Conservation (phyloP, 2,329 filamentous ascomycete genomes). For the Pseudopithomyces maydicus region DNA sequence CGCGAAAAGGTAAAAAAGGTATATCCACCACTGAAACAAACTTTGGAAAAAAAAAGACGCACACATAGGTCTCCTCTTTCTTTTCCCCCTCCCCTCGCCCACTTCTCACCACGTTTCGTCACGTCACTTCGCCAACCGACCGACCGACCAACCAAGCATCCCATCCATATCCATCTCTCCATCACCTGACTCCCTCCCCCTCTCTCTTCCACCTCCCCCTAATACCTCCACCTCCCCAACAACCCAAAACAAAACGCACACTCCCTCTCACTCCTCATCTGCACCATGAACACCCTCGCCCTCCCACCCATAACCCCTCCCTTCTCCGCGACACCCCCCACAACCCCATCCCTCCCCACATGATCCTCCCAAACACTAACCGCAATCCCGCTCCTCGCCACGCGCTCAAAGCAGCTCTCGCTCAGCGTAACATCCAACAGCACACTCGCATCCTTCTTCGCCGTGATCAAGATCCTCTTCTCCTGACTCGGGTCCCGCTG, state of each 20-base stretch:
- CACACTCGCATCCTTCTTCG: slow-evolving; percentile 66
- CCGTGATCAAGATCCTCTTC: slow-evolving; percentile 82
- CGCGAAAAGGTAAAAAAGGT: too few relatives aligned
- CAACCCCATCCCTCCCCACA: slow-evolving; percentile 55
- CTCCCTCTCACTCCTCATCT: slow-evolving; percentile 55
- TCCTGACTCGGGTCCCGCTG: slow-evolving; percentile 60
- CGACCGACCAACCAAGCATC: too few relatives aligned
- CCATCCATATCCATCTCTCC: too few relatives aligned
- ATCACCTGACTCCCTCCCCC: background rate
- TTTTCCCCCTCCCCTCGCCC: too few relatives aligned
- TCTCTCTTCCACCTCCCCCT: background rate
- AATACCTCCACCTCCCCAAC: slow-evolving; percentile 57
- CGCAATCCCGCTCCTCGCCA: slow-evolving; percentile 85
- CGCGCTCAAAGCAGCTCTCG: slow-evolving; percentile 81
- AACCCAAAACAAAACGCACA: slow-evolving; percentile 55
- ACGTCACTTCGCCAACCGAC: too few relatives aligned
- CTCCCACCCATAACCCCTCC: slow-evolving; percentile 62
- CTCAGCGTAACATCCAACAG: slow-evolving; percentile 84
- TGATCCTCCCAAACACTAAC: slow-evolving; percentile 80
- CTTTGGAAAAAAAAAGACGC: too few relatives aligned
- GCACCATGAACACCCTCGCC: slow-evolving; percentile 69
- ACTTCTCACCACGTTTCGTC: too few relatives aligned
- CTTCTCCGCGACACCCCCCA: slow-evolving; percentile 63
- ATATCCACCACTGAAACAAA: too few relatives aligned
- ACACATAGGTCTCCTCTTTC: too few relatives aligned